Percentiles rank a stretch among this genome's conserved stretches.
Evolutionary conservation across 73 alveolate species (phyloP).

Genomic region (Tetrahymena malaccensis): DNA sequence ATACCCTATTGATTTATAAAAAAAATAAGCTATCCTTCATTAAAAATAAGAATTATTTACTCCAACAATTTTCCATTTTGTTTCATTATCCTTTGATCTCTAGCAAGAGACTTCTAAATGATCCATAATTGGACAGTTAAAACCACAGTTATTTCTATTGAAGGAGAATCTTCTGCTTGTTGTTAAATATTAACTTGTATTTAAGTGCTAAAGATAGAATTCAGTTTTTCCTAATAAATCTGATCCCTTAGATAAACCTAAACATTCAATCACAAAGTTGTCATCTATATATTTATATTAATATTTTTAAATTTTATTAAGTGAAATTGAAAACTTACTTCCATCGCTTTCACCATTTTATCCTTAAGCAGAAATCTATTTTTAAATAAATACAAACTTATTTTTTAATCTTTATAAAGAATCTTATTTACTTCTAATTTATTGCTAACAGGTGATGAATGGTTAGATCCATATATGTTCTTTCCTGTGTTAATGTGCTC

Average conservation of each 20-base stretch:
- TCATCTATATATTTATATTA: neutral
- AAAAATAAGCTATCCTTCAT: neutral
- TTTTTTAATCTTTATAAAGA: neutral
- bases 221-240: neutral
- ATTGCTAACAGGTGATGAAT: neutral
- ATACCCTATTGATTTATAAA: neutral
- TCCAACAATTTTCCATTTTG: neutral
- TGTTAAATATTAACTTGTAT: neutral
- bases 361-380: neutral
- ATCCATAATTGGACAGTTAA: neutral
- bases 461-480: neutral
- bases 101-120: neutral
- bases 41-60: neutral
- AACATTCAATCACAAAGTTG: neutral
- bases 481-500: neutral
- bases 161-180: neutral
- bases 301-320: neutral
- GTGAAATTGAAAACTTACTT: neutral
- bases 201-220: neutral
- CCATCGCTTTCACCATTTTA: neutral
- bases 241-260: neutral
- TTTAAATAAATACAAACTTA: neutral
- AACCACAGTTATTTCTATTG: neutral
- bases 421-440: neutral
- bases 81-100: neutral